Evolutionary conservation across 1,284 basidiomycete species (phyloP), one percentile per base, ranked within the genome.

Genomic region (Somion occarium): DNA sequence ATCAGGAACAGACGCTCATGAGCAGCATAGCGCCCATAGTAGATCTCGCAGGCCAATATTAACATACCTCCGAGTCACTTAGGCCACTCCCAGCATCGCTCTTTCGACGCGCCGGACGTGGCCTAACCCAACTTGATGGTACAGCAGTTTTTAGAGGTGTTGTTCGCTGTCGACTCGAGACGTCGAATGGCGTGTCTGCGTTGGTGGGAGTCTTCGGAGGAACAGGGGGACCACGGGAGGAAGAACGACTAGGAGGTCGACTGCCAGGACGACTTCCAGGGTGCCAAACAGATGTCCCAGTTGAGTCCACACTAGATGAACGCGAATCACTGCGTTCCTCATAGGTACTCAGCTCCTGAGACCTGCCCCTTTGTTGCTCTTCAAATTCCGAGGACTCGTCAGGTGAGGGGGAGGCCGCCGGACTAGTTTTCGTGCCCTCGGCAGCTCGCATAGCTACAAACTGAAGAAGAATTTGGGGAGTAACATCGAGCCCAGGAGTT

Each of bases 111-210:
- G 73, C 69, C 4, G 85, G 82, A 23, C 7, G 30, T 18, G 75
- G 69, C 54, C 80, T 83, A 18, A 76, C 61, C 85, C 87, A 90
- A 57, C 83, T 86, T 2, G 86, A 88, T 0, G 87, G 88, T 0
- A 85, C 80, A 18, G 61, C 68, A n/a, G 50, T 69, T 70, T 56
- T 61, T 3, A 85, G 66, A 1, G 85, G 84, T 0, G 79, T 79
- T 7, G 82, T 74, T 23, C 86, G 76, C 62, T 88, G 83, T 49
- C 88, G 69, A 24, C 74, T 70, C 43, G 81, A 75, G 0, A 75
- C 73, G 58, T 90, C 88, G 57, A 90, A 86, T 3, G 80, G 79
- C 0, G 84, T 82, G 19, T 69, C 65, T 46, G 67, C 68, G 37
- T 65, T 45, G 23, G 48, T 57, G 12, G 81, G 79, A 13, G 79